A percentile compares a stretch with the other conserved stretches of the same genome.
These are phyloP conservation scores for Curvularia hawaiiensis DNA, from an alignment of 2,329 filamentous ascomycete species.

Conservation along the genomic window DNA sequence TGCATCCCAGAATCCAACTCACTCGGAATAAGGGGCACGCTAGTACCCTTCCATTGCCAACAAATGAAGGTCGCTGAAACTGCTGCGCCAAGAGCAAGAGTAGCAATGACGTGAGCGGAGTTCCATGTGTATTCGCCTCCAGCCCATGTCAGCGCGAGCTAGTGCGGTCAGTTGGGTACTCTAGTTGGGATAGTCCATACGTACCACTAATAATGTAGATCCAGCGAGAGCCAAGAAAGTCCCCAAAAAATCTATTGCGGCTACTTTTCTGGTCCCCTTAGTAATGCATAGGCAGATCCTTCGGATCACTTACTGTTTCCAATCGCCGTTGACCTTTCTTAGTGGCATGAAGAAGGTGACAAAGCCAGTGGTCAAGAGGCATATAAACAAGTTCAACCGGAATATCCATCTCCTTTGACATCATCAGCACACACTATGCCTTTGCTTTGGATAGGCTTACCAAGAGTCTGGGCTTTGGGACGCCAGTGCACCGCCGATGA, in stretches of 20 bases:
- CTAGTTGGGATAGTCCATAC: background rate
- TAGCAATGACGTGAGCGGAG: constrained; percentile 57
- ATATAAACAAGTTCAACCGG: constrained; percentile 45
- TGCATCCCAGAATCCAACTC: constrained; percentile 19
- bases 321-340: constrained; percentile 53
- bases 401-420: constrained; percentile 27
- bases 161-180: constrained; percentile 4
- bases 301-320: constrained; percentile 52
- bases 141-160: constrained; percentile 60
- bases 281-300: background rate
- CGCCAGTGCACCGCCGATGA: constrained; percentile 35
- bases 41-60: constrained; percentile 64
- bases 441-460: constrained; percentile 1
- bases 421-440: background rate
- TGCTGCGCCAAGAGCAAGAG: constrained; percentile 57
- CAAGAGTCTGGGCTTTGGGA: constrained; percentile 26
- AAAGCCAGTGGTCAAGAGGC: constrained; percentile 23
- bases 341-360: constrained; percentile 45
- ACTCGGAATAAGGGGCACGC: constrained; percentile 63
- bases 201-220: constrained; percentile 63
- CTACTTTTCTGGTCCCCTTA: constrained; percentile 23
- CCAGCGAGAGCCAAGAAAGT: constrained; percentile 58
- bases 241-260: constrained; percentile 64
- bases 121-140: constrained; percentile 62
- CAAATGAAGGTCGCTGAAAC: constrained; percentile 55